Percentiles rank a stretch among this genome's conserved stretches.
Conservation (phyloP, 2,329 filamentous ascomycete species). For the Aspergillus melleus region DNA sequence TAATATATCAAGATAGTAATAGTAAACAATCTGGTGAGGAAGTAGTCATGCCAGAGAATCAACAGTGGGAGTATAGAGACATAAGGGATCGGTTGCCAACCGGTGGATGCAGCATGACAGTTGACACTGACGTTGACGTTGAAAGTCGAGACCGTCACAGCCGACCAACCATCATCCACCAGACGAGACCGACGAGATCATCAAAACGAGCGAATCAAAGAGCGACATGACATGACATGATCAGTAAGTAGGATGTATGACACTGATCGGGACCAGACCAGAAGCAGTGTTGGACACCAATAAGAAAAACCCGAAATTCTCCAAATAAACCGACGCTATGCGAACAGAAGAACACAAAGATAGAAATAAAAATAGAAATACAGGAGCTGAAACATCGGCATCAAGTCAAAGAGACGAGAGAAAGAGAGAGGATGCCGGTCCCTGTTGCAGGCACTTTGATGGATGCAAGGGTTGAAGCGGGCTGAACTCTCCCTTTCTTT, state of each 20-base stretch:
- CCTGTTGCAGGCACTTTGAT: neutral
- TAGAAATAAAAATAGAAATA: constrained; percentile 7
- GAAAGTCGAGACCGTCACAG: neutral
- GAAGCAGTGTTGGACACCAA: neutral
- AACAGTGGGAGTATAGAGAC: neutral
- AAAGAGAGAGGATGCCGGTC: neutral
- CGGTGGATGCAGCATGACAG: neutral
- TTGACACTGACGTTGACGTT: neutral
- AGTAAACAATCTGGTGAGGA: neutral
- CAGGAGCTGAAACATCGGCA: neutral
- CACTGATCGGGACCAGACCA: neutral
- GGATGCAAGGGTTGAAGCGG: constrained; percentile 2
- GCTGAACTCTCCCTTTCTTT: constrained; percentile 2
- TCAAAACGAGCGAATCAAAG: constrained; percentile 8
- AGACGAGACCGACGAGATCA: constrained; percentile 1
- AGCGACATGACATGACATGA: constrained; percentile 21
- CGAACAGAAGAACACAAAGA: constrained; percentile 18
- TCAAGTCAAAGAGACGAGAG: constrained; percentile 9
- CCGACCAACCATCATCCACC: neutral
- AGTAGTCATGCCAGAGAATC: neutral
- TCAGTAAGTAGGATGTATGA: neutral
- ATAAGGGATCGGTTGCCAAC: neutral
- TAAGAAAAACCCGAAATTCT: constrained; percentile 1
- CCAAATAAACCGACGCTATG: constrained; percentile 33
- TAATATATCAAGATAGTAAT: neutral